Conservation (phyloP, 2,329 filamentous ascomycete species). For the Ascochyta koolunga region DNA sequence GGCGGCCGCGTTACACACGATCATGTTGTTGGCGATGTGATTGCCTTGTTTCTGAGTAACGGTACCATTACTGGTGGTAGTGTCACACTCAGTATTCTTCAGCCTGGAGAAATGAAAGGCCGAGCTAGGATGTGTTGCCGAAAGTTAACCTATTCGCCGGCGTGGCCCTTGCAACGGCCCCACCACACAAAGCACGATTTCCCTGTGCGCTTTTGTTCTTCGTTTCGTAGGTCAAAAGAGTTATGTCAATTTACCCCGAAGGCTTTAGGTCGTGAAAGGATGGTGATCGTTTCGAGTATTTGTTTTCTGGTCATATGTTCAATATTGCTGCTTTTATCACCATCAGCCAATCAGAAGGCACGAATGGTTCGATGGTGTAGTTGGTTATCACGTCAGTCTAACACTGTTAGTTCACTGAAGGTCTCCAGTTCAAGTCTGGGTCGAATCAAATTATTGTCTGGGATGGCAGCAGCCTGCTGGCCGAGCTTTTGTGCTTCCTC, state of each 20-base stretch:
- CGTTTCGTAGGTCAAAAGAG: too few species aligned
- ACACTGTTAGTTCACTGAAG: slow-evolving; percentile 34
- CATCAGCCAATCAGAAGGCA: neutral
- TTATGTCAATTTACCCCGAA: too few species aligned
- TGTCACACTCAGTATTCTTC: too few species aligned
- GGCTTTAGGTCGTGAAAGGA: too few species aligned
- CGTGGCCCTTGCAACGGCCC: neutral
- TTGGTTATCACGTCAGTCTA: slow-evolving; percentile 56
- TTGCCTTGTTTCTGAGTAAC: too few species aligned
- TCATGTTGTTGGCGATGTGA: too few species aligned
- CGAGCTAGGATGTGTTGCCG: neutral
- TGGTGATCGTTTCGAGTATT: too few species aligned
- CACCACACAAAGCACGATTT: neutral
- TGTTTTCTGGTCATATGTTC: too few species aligned
- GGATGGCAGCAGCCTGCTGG: neutral
- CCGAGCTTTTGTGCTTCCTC: neutral
- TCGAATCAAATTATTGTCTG: slow-evolving; percentile 14
- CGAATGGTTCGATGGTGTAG: slow-evolving; percentile 46
- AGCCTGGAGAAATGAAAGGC: too few species aligned
- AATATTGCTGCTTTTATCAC: neutral
- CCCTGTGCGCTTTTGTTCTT: neutral
- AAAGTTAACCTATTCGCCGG: neutral
- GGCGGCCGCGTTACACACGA: too few species aligned
- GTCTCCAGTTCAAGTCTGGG: slow-evolving; percentile 29
- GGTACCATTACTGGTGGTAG: too few species aligned